phyloP scores from a whole-genome alignment of 345 rosid species.

The Clarkia xantiana region DNA sequence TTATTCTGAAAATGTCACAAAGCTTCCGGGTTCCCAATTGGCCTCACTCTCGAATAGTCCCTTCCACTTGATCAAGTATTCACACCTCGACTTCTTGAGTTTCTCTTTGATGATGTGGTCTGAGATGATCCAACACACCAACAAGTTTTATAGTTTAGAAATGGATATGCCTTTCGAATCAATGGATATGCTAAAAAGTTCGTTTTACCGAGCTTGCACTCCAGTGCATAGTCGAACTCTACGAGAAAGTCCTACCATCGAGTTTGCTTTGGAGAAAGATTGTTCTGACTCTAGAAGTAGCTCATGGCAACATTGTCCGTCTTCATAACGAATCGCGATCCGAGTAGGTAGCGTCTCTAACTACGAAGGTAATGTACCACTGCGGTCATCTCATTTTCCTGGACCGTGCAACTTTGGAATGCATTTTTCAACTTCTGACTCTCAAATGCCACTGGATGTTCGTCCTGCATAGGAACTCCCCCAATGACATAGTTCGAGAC shows the following conservation, averaged over 20 bases:
- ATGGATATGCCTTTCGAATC: neutral
- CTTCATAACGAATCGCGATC: neutral
- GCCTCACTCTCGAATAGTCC: no score
- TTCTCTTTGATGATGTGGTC: no score
- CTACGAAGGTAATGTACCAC: neutral
- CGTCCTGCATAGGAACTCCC: neutral
- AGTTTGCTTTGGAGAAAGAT: neutral
- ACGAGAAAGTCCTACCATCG: neutral
- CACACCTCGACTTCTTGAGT: no score
- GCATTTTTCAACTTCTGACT: neutral
- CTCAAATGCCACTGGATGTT: neutral
- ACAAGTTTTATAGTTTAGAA: neutral
- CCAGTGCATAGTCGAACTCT: neutral
- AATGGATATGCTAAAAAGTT: neutral
- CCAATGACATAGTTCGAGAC: conserved; percentile 1
- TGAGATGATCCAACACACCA: neutral
- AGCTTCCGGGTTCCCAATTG: no score
- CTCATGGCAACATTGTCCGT: conserved; percentile 1
- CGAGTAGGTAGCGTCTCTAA: neutral
- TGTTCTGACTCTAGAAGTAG: neutral
- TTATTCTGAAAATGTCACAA: no score
- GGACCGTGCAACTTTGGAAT: neutral
- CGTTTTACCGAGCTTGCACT: neutral
- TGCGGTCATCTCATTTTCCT: neutral
- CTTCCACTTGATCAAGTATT: no score